These are phyloP conservation scores for Suillus fuscotomentosus DNA, from an alignment of 768 basidiomycete species.

Conservation along the genomic window DNA sequence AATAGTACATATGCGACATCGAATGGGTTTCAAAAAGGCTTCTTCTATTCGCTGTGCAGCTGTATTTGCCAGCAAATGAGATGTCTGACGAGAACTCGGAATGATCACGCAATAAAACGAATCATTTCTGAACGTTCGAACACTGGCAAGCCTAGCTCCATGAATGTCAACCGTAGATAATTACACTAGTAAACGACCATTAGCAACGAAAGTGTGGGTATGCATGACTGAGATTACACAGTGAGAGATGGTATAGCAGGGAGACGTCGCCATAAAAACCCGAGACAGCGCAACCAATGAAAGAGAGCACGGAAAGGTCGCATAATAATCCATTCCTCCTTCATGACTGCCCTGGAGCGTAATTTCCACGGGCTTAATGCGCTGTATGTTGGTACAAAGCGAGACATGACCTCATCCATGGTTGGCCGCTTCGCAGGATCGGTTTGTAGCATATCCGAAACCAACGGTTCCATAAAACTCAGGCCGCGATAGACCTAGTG, in stretches of 20 bases:
- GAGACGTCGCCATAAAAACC: not conserved
- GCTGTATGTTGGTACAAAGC: conserved; percentile 6
- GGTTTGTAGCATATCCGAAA: conserved; percentile 15
- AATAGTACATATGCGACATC: no score
- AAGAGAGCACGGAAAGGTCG: not conserved
- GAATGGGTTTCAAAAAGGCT: no score
- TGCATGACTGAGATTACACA: not conserved
- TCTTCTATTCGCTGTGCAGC: no score
- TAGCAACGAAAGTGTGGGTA: not conserved
- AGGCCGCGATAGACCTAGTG: conserved; percentile 16
- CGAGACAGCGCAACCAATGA: not conserved
- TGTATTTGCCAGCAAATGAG: no score
- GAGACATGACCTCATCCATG: conserved; percentile 13
- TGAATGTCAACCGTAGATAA: not conserved
- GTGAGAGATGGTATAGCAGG: not conserved
- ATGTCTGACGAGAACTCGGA: no score
- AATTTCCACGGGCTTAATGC: conserved; percentile 2
- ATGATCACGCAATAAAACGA: not conserved
- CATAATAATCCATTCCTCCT: conserved; percentile 2
- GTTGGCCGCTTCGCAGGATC: conserved; percentile 15
- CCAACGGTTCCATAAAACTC: conserved; percentile 29
- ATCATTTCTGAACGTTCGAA: not conserved
- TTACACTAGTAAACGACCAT: not conserved
- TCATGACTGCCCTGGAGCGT: conserved; percentile 12
- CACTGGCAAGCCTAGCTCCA: not conserved